Evolutionary conservation across 208 protist species (phyloP).

Genomic region (Trypanosoma platydactyli): DNA sequence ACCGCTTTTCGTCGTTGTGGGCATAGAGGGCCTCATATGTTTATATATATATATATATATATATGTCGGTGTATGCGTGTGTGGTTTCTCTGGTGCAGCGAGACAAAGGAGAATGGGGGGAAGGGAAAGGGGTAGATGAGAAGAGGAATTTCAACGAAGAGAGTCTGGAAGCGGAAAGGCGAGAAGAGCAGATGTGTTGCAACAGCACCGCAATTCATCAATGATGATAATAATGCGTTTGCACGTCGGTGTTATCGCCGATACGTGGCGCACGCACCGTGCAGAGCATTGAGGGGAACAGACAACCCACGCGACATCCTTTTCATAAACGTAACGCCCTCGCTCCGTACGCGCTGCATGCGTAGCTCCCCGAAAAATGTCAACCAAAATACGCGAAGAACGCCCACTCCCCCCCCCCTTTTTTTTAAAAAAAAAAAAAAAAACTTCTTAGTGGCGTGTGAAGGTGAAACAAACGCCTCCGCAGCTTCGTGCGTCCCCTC

Average conservation of each 20-base stretch:
- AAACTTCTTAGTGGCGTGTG: too few species aligned
- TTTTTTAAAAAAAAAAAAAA: constrained; percentile 30
- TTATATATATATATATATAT: background rate
- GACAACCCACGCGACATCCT: too few species aligned
- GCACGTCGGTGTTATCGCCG: too few species aligned
- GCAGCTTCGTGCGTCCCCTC: too few species aligned
- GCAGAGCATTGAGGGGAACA: too few species aligned
- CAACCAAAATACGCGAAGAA: constrained; percentile 64
- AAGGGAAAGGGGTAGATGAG: background rate
- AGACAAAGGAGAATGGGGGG: background rate
- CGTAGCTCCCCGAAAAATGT: constrained; percentile 62
- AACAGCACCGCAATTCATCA: too few species aligned
- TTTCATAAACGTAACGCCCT: too few species aligned
- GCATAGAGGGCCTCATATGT: constrained; percentile 10
- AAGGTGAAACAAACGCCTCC: too few species aligned
- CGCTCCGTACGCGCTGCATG: constrained; percentile 32
- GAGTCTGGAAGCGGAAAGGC: background rate
- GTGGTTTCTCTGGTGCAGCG: background rate
- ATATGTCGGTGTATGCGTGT: background rate
- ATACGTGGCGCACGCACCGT: too few species aligned
- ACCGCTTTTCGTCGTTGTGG: constrained; percentile 12
- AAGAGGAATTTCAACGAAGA: constrained; percentile 2
- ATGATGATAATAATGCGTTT: too few species aligned
- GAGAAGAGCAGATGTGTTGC: background rate
- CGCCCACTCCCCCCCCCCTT: constrained; percentile 83